Evolutionary conservation across 2,329 filamentous ascomycete genomes (phyloP).

Genomic region (Diaporthe amygdali): DNA sequence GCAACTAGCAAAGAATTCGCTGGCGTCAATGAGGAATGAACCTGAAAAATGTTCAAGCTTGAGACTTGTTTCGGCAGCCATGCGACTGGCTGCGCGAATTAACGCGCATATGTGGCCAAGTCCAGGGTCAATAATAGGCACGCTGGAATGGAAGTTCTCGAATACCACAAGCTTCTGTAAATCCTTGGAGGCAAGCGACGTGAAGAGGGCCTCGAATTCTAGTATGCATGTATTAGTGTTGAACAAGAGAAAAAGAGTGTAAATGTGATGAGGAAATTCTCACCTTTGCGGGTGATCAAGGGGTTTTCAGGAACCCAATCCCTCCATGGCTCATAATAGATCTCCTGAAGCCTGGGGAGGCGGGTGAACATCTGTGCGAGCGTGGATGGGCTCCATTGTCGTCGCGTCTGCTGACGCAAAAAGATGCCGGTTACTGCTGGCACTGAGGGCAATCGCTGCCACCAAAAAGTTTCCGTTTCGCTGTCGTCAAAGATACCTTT

Average conservation of each 20-base stretch:
- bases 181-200: slow-evolving; percentile 10
- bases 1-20: slow-evolving; percentile 33
- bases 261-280: neutral
- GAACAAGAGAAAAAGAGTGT: neutral
- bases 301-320: slow-evolving; percentile 30
- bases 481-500: too few species aligned
- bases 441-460: too few species aligned
- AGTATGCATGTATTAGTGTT: too few species aligned
- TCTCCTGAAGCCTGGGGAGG: slow-evolving; percentile 35
- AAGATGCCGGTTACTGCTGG: too few species aligned
- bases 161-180: slow-evolving; percentile 24
- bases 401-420: too few species aligned
- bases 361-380: slow-evolving; percentile 36
- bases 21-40: slow-evolving; percentile 36
- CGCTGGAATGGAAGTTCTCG: slow-evolving; percentile 19
- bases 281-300: slow-evolving; percentile 16
- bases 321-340: slow-evolving; percentile 39
- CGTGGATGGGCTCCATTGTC: too few species aligned
- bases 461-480: too few species aligned
- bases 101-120: neutral
- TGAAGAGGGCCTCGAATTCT: too few species aligned
- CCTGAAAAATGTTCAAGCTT: slow-evolving; percentile 35
- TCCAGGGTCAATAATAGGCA: neutral
- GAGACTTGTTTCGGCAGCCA: slow-evolving; percentile 28
- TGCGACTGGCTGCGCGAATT: neutral